Evolutionary conservation across 2,329 filamentous ascomycete genomes (phyloP).

Genomic region (Venturia oleaginea): DNA sequence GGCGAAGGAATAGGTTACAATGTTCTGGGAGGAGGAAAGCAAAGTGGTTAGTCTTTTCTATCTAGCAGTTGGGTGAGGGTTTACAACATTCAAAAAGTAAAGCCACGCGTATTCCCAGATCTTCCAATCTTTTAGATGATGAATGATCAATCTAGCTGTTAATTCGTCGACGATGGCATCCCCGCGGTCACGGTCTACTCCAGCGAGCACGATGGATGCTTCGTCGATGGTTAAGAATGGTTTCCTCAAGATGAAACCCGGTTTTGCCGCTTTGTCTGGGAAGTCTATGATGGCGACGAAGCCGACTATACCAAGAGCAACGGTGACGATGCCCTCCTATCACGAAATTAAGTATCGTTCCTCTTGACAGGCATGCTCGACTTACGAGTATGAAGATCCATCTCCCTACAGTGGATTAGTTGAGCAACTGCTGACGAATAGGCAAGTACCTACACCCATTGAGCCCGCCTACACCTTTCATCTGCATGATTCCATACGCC

Average conservation of each 20-base stretch:
- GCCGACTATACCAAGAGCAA: constrained; percentile 29
- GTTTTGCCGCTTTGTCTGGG: constrained; percentile 32
- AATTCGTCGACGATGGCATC: constrained; percentile 43
- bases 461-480: constrained; percentile 44
- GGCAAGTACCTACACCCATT: constrained; percentile 26
- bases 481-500: constrained; percentile 60
- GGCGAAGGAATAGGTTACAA: constrained; percentile 64
- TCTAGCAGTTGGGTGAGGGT: not conserved
- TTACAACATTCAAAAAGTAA: constrained; percentile 49
- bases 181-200: constrained; percentile 44
- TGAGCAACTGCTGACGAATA: not conserved
- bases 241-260: constrained; percentile 17
- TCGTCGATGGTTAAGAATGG: constrained; percentile 38
- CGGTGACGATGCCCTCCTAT: constrained; percentile 21
- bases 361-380: not conserved
- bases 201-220: constrained; percentile 39
- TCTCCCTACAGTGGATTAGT: constrained; percentile 40
- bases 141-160: constrained; percentile 38
- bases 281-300: constrained; percentile 39
- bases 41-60: not conserved
- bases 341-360: not conserved
- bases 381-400: constrained; percentile 30
- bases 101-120: constrained; percentile 47
- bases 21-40: constrained; percentile 29
- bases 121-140: constrained; percentile 40